These are phyloP conservation scores for Taiwanofungus camphoratus DNA, from an alignment of 1,284 basidiomycete species.

Conservation along the genomic window DNA sequence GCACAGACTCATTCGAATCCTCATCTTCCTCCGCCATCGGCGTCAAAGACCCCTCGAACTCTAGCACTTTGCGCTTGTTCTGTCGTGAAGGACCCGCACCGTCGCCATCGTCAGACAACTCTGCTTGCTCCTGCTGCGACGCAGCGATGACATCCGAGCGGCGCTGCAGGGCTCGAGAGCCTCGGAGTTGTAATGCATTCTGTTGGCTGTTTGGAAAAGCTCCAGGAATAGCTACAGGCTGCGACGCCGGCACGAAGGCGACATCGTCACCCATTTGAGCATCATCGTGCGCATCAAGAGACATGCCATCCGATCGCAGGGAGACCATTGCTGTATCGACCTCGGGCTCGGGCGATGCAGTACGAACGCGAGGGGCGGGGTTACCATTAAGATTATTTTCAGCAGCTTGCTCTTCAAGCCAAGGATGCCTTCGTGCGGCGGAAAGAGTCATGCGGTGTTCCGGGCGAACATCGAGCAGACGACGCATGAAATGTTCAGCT, in stretches of 20 bases:
- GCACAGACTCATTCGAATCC: no score
- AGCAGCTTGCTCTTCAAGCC: slow-evolving; percentile 42
- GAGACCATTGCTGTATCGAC: slow-evolving; percentile 14
- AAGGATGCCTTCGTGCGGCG: slow-evolving; percentile 57
- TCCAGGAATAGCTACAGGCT: slow-evolving; percentile 12
- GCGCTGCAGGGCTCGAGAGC: slow-evolving; percentile 31
- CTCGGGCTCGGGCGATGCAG: neutral
- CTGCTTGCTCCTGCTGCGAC: slow-evolving; percentile 24
- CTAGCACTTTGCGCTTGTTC: slow-evolving; percentile 22
- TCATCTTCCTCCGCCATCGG: slow-evolving; percentile 20
- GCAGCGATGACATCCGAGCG: slow-evolving; percentile 41
- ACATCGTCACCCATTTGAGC: slow-evolving; percentile 3
- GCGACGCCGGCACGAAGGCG: neutral
- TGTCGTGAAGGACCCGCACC: slow-evolving; percentile 8
- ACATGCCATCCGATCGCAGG: neutral
- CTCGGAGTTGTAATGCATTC: slow-evolving; percentile 12
- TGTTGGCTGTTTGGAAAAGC: slow-evolving; percentile 18
- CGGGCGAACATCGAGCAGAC: slow-evolving; percentile 49
- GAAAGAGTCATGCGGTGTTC: slow-evolving; percentile 49
- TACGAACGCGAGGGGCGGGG: neutral
- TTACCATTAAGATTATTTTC: neutral
- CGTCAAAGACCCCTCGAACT: slow-evolving; percentile 19
- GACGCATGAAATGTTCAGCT: slow-evolving; percentile 38
- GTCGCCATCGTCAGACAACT: slow-evolving; percentile 5
- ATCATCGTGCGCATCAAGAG: neutral